A percentile compares a stretch with the other conserved stretches of the same genome.
Evolutionary conservation across 768 basidiomycete species (phyloP).

Genomic region (Psilocybe sp.): DNA sequence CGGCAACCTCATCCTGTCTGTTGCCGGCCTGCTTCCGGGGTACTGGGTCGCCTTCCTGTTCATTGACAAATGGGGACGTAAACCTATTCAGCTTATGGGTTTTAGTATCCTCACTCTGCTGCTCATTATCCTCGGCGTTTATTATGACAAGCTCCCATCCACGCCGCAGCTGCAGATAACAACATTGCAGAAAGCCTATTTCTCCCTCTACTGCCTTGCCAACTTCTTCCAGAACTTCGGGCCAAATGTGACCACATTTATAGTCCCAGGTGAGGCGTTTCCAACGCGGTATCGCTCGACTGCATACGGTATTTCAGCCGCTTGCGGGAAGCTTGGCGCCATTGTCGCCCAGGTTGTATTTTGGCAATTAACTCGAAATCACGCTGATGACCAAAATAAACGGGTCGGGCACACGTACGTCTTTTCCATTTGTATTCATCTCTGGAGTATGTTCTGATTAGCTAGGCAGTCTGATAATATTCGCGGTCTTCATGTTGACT

Average conservation of each 20-base stretch:
- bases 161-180: no score
- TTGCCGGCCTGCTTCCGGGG: slow-evolving; percentile 79
- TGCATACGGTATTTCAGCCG: slow-evolving; percentile 81
- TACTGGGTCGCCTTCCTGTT: slow-evolving; percentile 64
- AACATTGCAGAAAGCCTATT: slow-evolving; percentile 54
- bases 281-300: slow-evolving; percentile 88
- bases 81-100: slow-evolving; percentile 79
- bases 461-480: slow-evolving; percentile 60
- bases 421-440: neutral
- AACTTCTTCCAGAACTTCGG: slow-evolving; percentile 92
- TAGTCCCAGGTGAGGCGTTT: slow-evolving; percentile 81
- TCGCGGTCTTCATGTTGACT: slow-evolving; percentile 85
- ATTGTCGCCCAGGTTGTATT: slow-evolving; percentile 81
- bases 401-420: slow-evolving; percentile 71
- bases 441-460: neutral
- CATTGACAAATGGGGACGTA: slow-evolving; percentile 79
- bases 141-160: slow-evolving; percentile 54
- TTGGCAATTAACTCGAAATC: slow-evolving; percentile 54
- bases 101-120: slow-evolving; percentile 64
- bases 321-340: slow-evolving; percentile 80
- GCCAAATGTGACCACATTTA: slow-evolving; percentile 76
- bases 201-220: slow-evolving; percentile 82
- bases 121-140: slow-evolving; percentile 73
- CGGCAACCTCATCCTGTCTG: slow-evolving; percentile 75
- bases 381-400: slow-evolving; percentile 63